Base-by-base conservation (phyloP, 306 rosid species). In the Elaeagnus macrophylla region DNA sequence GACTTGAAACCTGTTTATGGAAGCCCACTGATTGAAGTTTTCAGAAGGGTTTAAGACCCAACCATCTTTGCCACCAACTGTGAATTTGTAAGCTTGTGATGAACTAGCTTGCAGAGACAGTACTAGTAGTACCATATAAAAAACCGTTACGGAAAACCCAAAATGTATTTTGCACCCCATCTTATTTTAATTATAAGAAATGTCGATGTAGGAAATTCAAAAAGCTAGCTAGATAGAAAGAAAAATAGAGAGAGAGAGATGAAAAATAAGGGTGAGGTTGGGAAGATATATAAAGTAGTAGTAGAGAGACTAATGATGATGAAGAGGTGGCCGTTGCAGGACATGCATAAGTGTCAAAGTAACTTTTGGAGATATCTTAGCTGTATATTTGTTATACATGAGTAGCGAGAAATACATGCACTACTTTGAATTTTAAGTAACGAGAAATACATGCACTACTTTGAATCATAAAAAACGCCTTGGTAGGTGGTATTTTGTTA, bases 41-140 rank as follows among this genome's bases (percentile, higher is more conserved):
- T 76, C 79, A 5, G 83, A 72, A 48, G 94, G 88, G 49, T 78
- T 77, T 32, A 54, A 47, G 12, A 67, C 79, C 96, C 96, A 88
- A 2, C 94, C 96, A 55, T 84, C 71, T 65, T 64, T 77, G 16
- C 85, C 88, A 50, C 94, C 90, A 35, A 88, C 85, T 6, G 11
- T 6, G 65, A 71, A 81, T 5, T 65, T 54, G 48, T 19, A 39
- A 15, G 74, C 78, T 56, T 68, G 59, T 51, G 68, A 64, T 0
- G 65, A 68, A 57, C 56, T 25, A 40, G 66, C 56, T 5, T 25
- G 32, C 32, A 25, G 32, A 25, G 32, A 25, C 53, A 72, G 59
- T 11, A 53, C 39, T 60, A 56, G 15, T 5, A 71, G 39, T 16
- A 51, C 39, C 6, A 51, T 7, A 9, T 55, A 48, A 48, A 67